Percentiles rank a stretch among this genome's conserved stretches.
phyloP scores from a whole-genome alignment of 2,329 filamentous ascomycete genomes.

The Scorias spongiosa region DNA sequence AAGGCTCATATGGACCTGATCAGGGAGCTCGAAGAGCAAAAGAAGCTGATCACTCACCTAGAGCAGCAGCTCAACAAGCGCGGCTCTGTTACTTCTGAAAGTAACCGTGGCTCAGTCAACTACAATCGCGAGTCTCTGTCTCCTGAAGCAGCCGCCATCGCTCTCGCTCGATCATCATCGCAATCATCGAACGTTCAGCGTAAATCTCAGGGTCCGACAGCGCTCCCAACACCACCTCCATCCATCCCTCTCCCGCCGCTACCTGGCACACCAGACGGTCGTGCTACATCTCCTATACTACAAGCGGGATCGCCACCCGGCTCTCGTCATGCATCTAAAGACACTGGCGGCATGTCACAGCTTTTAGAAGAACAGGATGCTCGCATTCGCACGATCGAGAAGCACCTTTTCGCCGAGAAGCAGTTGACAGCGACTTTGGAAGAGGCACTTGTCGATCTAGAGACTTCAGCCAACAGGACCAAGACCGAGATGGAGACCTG shows the following conservation, averaged over 20 bases:
- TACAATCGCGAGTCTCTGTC: constrained; percentile 31
- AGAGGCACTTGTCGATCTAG: constrained; percentile 86
- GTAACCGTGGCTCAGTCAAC: constrained; percentile 8
- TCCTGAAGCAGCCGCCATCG: constrained; percentile 25
- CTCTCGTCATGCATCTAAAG: constrained; percentile 53
- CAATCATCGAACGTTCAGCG: constrained; percentile 52
- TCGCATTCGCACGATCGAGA: constrained; percentile 89
- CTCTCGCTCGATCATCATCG: constrained; percentile 41
- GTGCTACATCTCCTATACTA: constrained; percentile 49
- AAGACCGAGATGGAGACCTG: constrained; percentile 81
- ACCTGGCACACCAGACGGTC: constrained; percentile 43
- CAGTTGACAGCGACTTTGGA: constrained; percentile 91
- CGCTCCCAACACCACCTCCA: constrained; percentile 82
- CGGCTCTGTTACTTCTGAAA: constrained; percentile 17
- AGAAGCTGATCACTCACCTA: constrained; percentile 56
- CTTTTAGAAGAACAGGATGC: constrained; percentile 89
- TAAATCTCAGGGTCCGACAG: constrained; percentile 70
- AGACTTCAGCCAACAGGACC: constrained; percentile 80
- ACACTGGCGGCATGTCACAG: constrained; percentile 52
- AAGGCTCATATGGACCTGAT: constrained; percentile 32
- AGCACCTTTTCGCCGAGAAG: constrained; percentile 89
- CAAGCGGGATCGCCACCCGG: constrained; percentile 40
- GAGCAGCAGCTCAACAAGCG: constrained; percentile 43
- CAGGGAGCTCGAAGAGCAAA: constrained; percentile 62
- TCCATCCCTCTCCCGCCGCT: constrained; percentile 91